Percentiles rank a stretch among this genome's conserved stretches.
These are phyloP conservation scores for Stemphylium beticola DNA, from an alignment of 2,329 filamentous ascomycete genomes.

Conservation along the genomic window DNA sequence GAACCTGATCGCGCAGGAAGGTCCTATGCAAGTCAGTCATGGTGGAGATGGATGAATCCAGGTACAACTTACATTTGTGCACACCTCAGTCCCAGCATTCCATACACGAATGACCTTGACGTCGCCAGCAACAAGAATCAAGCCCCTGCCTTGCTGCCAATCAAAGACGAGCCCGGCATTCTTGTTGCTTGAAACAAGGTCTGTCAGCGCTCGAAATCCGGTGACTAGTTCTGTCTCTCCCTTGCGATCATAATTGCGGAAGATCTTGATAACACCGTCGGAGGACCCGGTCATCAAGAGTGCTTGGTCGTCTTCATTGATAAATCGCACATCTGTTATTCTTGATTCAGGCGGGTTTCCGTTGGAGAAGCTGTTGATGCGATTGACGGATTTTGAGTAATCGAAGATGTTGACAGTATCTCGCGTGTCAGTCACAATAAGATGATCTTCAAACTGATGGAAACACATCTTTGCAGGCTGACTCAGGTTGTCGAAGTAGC, in stretches of 20 bases:
- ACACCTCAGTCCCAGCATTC: conserved; percentile 93
- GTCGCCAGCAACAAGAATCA: conserved; percentile 93
- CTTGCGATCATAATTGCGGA: conserved; percentile 85
- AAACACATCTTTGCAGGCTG: conserved; percentile 94
- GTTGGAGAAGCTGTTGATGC: conserved; percentile 87
- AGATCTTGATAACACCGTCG: conserved; percentile 92
- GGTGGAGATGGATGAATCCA: neutral
- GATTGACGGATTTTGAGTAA: conserved; percentile 65
- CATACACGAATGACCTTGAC: conserved; percentile 94
- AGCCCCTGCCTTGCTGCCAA: conserved; percentile 98
- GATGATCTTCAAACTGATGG: conserved; percentile 96
- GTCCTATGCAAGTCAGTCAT: conserved; percentile 59
- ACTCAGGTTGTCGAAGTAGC: conserved; percentile 85
- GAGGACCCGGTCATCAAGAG: conserved; percentile 94
- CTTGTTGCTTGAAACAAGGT: conserved; percentile 91
- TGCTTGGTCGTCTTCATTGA: conserved; percentile 97
- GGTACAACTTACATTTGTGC: conserved; percentile 66
- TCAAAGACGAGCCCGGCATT: conserved; percentile 97
- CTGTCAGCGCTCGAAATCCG: conserved; percentile 87
- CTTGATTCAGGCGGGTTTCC: conserved; percentile 89
- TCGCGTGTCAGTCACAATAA: conserved; percentile 90
- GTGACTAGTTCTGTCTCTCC: conserved; percentile 83
- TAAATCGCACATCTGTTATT: conserved; percentile 94
- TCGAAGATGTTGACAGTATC: conserved; percentile 93
- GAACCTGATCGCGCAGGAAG: conserved; percentile 94